These are phyloP conservation scores for Leccinum laetum DNA, from an alignment of 1,284 basidiomycete species.

Conservation along the genomic window DNA sequence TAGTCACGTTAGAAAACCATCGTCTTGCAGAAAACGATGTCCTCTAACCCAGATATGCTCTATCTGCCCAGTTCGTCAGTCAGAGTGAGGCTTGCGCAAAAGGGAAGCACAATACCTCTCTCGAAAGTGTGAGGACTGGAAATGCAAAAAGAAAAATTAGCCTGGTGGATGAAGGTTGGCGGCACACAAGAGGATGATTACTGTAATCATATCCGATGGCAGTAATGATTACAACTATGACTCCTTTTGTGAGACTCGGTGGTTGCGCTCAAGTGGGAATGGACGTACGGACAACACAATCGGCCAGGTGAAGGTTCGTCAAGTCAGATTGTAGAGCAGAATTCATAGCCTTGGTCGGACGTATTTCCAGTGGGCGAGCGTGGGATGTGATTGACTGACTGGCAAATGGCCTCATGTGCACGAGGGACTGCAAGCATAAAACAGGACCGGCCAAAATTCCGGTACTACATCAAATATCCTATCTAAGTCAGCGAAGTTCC, in stretches of 20 bases:
- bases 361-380: background rate
- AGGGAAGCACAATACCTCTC: background rate
- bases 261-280: background rate
- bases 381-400: background rate
- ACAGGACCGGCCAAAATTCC: background rate
- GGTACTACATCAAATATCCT: background rate
- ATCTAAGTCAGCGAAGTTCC: background rate
- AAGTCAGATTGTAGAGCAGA: background rate
- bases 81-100: background rate
- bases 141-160: background rate
- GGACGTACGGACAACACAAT: background rate
- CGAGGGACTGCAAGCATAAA: no score
- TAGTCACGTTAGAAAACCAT: background rate
- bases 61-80: background rate
- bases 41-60: background rate
- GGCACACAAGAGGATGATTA: background rate
- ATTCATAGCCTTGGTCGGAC: background rate
- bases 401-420: no score
- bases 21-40: background rate
- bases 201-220: conserved; percentile 13
- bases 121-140: background rate
- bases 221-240: conserved; percentile 6
- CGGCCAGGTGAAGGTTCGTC: background rate
- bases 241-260: background rate
- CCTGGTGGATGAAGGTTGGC: no score